phyloP scores from a whole-genome alignment of 306 rosid species.

The Vigna nakashimae region DNA sequence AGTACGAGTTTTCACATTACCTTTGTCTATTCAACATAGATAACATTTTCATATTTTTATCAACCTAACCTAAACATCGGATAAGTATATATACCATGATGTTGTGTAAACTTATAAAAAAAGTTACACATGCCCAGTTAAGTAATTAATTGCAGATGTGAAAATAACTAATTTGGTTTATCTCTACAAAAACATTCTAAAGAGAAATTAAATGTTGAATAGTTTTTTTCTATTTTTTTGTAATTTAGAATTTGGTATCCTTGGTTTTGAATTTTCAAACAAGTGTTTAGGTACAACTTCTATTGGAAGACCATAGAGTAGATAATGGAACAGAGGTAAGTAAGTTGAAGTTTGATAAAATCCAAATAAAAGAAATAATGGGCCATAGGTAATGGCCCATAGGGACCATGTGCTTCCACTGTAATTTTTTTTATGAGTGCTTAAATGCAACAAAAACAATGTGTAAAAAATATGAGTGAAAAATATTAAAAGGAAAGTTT shows the following conservation, averaged over 20 bases:
- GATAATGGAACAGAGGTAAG: neutral
- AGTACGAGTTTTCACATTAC: neutral
- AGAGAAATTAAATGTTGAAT: too few species aligned
- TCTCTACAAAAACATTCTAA: too few species aligned
- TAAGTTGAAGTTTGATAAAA: neutral
- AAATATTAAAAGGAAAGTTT: too few species aligned
- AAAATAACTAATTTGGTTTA: neutral
- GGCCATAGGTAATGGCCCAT: conserved; percentile 35
- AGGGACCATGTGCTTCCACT: conserved; percentile 31
- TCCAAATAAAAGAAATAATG: conserved; percentile 3
- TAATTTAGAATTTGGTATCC: neutral
- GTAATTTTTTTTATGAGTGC: neutral
- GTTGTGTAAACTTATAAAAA: neutral
- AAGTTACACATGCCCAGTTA: too few species aligned
- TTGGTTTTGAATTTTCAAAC: neutral
- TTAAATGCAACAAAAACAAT: too few species aligned
- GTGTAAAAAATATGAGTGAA: neutral
- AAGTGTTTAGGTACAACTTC: neutral
- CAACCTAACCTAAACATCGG: neutral
- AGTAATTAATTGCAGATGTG: neutral
- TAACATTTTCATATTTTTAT: neutral
- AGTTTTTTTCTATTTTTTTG: neutral
- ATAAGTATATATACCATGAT: neutral
- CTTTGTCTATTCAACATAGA: neutral
- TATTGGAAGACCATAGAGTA: neutral